Evolutionary conservation across 2,329 filamentous ascomycete species (phyloP).

Genomic region (Cladorrhinum sp.): DNA sequence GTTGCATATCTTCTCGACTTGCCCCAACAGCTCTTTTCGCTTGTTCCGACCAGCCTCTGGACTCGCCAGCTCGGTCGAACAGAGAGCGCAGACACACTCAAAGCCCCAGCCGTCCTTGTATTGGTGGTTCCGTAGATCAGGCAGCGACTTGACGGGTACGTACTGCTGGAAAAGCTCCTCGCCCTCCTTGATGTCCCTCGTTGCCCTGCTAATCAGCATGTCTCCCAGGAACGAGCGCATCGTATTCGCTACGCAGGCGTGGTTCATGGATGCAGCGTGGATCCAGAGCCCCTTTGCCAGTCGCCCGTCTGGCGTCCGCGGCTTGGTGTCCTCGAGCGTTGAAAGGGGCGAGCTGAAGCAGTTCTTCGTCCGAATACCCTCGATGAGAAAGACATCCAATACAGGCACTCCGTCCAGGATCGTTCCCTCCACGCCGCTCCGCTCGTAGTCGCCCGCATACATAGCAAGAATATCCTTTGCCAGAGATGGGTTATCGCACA

Average conservation of each 20-base stretch:
- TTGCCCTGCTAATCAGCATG: conserved; percentile 35
- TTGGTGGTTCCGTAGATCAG: conserved; percentile 28
- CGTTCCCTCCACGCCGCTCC: conserved; percentile 31
- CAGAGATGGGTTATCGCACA: conserved; percentile 39
- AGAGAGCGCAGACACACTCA: conserved; percentile 39
- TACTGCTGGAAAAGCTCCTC: conserved; percentile 41
- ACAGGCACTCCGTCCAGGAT: conserved; percentile 36
- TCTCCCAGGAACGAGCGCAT: conserved; percentile 33
- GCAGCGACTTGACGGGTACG: conserved; percentile 33
- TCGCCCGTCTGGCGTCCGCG: conserved; percentile 16
- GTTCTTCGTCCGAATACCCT: conserved; percentile 41
- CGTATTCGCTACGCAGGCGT: conserved; percentile 33
- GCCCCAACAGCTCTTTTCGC: conserved; percentile 24
- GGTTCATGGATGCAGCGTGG: conserved; percentile 31
- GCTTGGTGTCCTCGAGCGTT: conserved; percentile 31
- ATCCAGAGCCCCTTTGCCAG: conserved; percentile 32
- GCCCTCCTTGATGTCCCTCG: conserved; percentile 35
- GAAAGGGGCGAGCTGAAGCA: conserved; percentile 38
- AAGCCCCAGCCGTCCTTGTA: conserved; percentile 39
- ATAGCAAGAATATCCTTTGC: conserved; percentile 34
- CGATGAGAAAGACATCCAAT: conserved; percentile 39
- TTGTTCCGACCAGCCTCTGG: conserved; percentile 20
- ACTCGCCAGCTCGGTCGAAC: conserved; percentile 31
- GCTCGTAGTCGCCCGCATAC: conserved; percentile 32
- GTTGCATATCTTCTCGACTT: conserved; percentile 28